Conservation (phyloP, 345 rosid species). For the Salix purpurea region DNA sequence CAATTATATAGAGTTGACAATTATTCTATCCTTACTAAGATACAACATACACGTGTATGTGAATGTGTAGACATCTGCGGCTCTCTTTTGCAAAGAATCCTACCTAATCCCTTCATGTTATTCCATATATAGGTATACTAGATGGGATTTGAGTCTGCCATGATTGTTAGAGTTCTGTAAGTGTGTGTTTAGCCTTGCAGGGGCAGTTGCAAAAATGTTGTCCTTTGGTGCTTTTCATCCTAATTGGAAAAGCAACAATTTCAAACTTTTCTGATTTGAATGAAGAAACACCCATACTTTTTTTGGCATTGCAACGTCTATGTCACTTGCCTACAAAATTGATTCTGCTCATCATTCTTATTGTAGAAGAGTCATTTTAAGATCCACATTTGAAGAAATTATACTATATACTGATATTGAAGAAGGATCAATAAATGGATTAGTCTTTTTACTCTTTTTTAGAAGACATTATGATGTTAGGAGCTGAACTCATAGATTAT, state of each 20-base stretch:
- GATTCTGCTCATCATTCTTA: background rate
- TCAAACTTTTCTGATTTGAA: background rate
- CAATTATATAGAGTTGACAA: background rate
- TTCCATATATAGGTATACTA: background rate
- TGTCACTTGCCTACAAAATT: background rate
- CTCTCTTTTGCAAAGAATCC: background rate
- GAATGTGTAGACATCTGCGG: background rate
- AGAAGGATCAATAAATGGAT: background rate
- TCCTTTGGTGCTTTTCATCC: background rate
- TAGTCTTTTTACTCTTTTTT: background rate
- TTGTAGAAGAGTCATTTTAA: background rate
- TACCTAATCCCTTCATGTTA: background rate
- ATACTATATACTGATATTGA: background rate
- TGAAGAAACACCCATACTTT: background rate
- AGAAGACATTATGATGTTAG: background rate
- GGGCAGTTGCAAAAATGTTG: background rate
- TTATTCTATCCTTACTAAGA: background rate
- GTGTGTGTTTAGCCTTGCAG: background rate
- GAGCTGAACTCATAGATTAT: background rate
- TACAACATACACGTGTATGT: background rate
- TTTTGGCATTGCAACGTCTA: background rate
- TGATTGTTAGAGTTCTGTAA: background rate
- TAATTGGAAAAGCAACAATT: background rate
- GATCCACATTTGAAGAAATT: background rate
- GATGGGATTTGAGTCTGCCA: background rate